Evolutionary conservation across 164 flowering plant species (phyloP).

Genomic region (Umbellularia californica): DNA sequence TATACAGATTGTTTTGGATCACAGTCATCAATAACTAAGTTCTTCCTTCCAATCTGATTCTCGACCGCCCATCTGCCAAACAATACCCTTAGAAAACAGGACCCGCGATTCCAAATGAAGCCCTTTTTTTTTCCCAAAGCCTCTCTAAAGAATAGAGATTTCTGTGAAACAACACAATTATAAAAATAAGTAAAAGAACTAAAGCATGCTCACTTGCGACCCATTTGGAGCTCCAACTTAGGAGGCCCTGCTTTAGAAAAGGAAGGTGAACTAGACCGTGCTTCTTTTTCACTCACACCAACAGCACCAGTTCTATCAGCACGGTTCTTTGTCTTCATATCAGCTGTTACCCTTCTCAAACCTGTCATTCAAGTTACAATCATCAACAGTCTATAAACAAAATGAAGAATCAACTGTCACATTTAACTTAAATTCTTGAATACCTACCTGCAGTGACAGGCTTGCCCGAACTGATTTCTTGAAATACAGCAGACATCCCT

Average conservation of each 20-base stretch:
- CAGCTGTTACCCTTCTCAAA: constrained; percentile 62
- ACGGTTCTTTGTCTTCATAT: constrained; percentile 96
- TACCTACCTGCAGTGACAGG: constrained; percentile 68
- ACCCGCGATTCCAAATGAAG: background rate
- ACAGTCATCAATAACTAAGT: constrained; percentile 88
- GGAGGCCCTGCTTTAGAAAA: constrained; percentile 85
- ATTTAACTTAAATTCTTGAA: constrained; percentile 1
- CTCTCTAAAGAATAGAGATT: background rate
- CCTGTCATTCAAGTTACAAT: constrained; percentile 29
- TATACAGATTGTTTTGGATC: constrained; percentile 92
- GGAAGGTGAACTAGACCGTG: constrained; percentile 44
- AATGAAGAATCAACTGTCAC: constrained; percentile 3
- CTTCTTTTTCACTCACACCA: constrained; percentile 46
- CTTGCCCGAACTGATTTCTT: constrained; percentile 72
- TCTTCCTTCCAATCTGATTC: constrained; percentile 87
- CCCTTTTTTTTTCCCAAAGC: background rate
- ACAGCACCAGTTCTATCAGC: constrained; percentile 73
- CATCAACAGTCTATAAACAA: background rate
- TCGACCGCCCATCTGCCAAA: constrained; percentile 92
- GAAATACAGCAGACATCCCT: constrained; percentile 97
- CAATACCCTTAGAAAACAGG: background rate
- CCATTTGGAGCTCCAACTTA: constrained; percentile 94
- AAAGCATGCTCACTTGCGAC: constrained; percentile 74
- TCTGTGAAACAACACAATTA: background rate
- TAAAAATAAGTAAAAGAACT: background rate